Conservation (phyloP, 495 filamentous ascomycete species). For the Immersiella caudata region DNA sequence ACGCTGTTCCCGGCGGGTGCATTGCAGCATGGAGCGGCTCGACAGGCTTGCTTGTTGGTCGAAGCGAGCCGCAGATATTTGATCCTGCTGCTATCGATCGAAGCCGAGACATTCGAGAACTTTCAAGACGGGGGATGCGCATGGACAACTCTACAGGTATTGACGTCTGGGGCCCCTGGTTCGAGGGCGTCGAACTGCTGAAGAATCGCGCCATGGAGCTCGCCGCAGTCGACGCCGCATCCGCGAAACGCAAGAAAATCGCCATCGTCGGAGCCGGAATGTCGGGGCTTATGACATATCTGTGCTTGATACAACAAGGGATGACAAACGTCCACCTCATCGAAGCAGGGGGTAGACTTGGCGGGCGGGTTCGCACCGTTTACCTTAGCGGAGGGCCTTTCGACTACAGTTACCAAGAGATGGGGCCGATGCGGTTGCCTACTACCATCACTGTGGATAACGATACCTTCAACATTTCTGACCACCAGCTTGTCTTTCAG, state of each 20-base stretch:
- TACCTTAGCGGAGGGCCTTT: conserved; percentile 61
- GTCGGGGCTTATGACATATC: conserved; percentile 60
- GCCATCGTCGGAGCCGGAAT: conserved; percentile 70
- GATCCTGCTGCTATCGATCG: conserved; percentile 14
- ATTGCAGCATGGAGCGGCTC: conserved; percentile 52
- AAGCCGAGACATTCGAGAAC: conserved; percentile 7
- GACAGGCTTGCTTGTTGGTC: conserved; percentile 42
- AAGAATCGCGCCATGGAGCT: conserved; percentile 48
- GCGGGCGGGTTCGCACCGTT: conserved; percentile 60
- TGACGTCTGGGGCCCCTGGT: conserved; percentile 66
- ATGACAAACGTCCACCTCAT: conserved; percentile 39
- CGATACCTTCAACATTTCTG: conserved; percentile 55
- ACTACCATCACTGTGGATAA: conserved; percentile 54
- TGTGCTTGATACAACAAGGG: conserved; percentile 38
- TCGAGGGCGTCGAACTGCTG: conserved; percentile 65
- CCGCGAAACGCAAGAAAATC: conserved; percentile 55
- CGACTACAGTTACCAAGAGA: conserved; percentile 72
- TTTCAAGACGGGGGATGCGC: conserved; percentile 25
- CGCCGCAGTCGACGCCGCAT: conserved; percentile 48
- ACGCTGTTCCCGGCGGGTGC: conserved; percentile 48
- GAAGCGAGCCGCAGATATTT: conserved; percentile 43
- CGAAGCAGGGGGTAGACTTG: conserved; percentile 37
- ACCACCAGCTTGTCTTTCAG: conserved; percentile 65
- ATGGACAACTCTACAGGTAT: conserved; percentile 52
- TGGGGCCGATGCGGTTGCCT: conserved; percentile 69